A percentile compares a stretch with the other conserved stretches of the same genome.
phyloP scores from a whole-genome alignment of 768 basidiomycete species.

The Cystobasidium onofrii region DNA sequence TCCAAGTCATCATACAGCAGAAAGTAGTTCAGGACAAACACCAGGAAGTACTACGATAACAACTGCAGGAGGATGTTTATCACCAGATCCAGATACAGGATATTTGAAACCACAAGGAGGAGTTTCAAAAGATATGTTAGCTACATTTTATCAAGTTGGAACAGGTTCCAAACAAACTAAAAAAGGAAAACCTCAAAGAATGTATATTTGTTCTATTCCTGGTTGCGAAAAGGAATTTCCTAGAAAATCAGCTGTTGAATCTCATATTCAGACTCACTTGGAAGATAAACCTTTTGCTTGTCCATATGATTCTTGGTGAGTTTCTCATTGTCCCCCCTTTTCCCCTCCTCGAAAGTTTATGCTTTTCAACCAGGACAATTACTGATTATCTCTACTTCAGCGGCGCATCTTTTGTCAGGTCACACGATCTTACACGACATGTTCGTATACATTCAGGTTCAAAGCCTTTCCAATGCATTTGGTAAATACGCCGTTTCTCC shows the following conservation, averaged over 20 bases:
- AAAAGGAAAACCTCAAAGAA: constrained; percentile 36
- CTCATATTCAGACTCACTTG: constrained; percentile 50
- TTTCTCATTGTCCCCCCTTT: neutral
- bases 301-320: constrained; percentile 46
- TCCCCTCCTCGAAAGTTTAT: neutral
- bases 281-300: constrained; percentile 50
- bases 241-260: constrained; percentile 46
- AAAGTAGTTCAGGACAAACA: neutral
- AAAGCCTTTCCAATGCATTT: constrained; percentile 49
- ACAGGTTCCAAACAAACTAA: constrained; percentile 17
- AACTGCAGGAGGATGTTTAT: constrained; percentile 7
- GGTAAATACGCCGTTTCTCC: constrained; percentile 45
- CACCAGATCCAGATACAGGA: constrained; percentile 10
- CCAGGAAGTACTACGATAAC: neutral
- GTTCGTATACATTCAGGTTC: constrained; percentile 48
- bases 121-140: constrained; percentile 22
- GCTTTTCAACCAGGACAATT: neutral
- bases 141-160: constrained; percentile 10
- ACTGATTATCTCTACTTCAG: constrained; percentile 31
- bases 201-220: constrained; percentile 43
- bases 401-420: constrained; percentile 48
- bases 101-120: neutral
- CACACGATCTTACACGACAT: constrained; percentile 49
- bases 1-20: neutral
- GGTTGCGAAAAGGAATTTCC: constrained; percentile 43